phyloP scores from a whole-genome alignment of 768 basidiomycete genomes.

The Aureoboletus auriporus region DNA sequence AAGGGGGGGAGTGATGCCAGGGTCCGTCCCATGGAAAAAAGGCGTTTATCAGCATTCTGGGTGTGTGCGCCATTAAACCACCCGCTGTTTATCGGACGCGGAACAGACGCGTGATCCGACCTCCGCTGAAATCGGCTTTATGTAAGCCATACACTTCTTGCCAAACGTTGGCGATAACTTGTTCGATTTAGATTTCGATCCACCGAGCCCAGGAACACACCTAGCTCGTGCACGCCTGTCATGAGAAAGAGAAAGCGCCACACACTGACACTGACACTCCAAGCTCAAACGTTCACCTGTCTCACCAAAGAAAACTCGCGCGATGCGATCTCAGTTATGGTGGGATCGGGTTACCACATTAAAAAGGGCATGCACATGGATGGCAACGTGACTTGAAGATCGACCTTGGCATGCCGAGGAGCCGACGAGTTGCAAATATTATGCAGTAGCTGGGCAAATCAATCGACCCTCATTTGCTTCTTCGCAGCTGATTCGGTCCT shows the following conservation, averaged over 20 bases:
- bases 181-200: not conserved
- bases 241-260: slow-evolving; percentile 10
- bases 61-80: slow-evolving; percentile 14
- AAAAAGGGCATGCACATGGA: too few species aligned
- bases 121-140: slow-evolving; percentile 27
- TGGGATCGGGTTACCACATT: too few species aligned
- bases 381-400: too few species aligned
- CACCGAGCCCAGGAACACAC: too few species aligned
- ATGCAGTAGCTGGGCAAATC: too few species aligned
- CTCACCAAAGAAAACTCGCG: slow-evolving; percentile 12
- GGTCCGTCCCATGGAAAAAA: slow-evolving; percentile 16
- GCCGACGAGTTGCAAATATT: not conserved
- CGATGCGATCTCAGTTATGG: slow-evolving; percentile 2
- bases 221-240: too few species aligned
- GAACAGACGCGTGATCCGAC: slow-evolving; percentile 24
- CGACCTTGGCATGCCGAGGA: slow-evolving; percentile 12
- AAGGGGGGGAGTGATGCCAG: slow-evolving; percentile 2
- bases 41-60: slow-evolving; percentile 30
- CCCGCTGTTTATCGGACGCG: slow-evolving; percentile 12
- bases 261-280: not conserved
- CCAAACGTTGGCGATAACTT: not conserved
- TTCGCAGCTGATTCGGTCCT: too few species aligned
- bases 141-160: slow-evolving; percentile 11
- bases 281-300: not conserved
- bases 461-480: too few species aligned